A percentile compares a stretch with the other conserved stretches of the same genome.
Evolutionary conservation across 2,329 filamentous ascomycete genomes (phyloP).

Genomic region (Xylaria arbuscula): DNA sequence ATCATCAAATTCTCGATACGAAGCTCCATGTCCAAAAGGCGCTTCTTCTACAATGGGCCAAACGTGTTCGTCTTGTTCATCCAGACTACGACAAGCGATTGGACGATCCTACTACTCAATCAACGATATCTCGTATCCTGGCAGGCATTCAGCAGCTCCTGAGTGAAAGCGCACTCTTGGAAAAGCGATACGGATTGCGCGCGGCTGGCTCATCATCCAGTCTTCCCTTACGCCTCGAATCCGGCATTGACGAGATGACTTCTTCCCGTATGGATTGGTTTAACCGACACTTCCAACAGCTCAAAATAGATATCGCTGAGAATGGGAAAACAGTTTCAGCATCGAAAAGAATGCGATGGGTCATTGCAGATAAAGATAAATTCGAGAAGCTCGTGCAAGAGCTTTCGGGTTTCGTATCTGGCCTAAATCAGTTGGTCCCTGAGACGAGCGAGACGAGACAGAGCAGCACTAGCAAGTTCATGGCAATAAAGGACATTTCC

Average conservation of each 20-base stretch:
- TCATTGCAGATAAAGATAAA: not conserved
- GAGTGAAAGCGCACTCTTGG: not conserved
- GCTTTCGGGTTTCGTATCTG: not conserved
- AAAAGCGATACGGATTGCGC: not conserved
- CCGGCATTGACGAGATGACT: not conserved
- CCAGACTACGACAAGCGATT: slow-evolving; percentile 1
- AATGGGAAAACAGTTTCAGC: not conserved
- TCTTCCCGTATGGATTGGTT: not conserved
- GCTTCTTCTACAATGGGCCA: not conserved
- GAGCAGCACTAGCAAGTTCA: not conserved
- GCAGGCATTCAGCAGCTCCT: not conserved
- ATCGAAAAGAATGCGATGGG: not conserved
- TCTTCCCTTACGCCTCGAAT: not conserved
- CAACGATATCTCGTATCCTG: not conserved
- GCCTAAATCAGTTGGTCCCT: not conserved
- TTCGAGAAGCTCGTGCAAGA: not conserved
- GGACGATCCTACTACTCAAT: not conserved
- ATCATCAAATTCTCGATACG: not conserved
- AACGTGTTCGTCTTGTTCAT: not conserved
- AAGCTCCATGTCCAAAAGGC: not conserved
- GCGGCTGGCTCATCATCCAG: not conserved
- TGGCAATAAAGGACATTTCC: not conserved
- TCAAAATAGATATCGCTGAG: not conserved
- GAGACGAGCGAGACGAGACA: not conserved
- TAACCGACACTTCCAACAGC: not conserved